Evolutionary conservation across 768 basidiomycete genomes (phyloP), one percentile per base, ranked within the genome.

Genomic region (Mycena pura): DNA sequence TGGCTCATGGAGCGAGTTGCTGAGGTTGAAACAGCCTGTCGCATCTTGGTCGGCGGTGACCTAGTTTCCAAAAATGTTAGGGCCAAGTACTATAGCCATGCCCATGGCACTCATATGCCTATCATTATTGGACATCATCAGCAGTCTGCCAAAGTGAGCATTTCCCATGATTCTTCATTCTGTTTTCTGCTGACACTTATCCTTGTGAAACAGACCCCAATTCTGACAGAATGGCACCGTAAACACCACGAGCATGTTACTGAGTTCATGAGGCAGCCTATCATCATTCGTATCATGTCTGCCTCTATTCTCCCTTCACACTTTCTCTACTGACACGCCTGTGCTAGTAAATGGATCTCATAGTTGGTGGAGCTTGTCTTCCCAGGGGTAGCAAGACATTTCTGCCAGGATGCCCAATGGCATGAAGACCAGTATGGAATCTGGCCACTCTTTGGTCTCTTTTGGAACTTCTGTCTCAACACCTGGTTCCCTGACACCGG

Each of bases 381-480:
- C 44, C 69, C 69, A 25, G 70, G 69, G 7, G 57, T 71, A 13
- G 65, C 65, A 0, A 25, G 45, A 11, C 51, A 60, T 1, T 67
- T 65, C 28, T 2, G 17, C 3, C 24, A 54, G 17, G 66, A 60
- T 24, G 64, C 66, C 5, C 5, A 50, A 17, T 67, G 64, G 66
- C 57, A 70, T 24, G 21, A 64, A 19, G 25, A 62, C 14, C 38
- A 34, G 19, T 48, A 71, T 24, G 46, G 51, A 7, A 68, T 71
- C 11, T 25, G 60, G 1, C 65, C 66, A 0, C n/a, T 57, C 13
- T 73, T 70, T 60, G 72, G 69, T 2, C 50, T 69, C 2, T 73
- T 69, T 36, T 73, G 64, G 60, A 72, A 71, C 41, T 68, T 72
- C 21, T 73, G 72, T 45, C 28, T 72, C 13, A 75, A 75, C 41